phyloP scores from a whole-genome alignment of 208 protist species.

The Acanthamoeba sp. region DNA sequence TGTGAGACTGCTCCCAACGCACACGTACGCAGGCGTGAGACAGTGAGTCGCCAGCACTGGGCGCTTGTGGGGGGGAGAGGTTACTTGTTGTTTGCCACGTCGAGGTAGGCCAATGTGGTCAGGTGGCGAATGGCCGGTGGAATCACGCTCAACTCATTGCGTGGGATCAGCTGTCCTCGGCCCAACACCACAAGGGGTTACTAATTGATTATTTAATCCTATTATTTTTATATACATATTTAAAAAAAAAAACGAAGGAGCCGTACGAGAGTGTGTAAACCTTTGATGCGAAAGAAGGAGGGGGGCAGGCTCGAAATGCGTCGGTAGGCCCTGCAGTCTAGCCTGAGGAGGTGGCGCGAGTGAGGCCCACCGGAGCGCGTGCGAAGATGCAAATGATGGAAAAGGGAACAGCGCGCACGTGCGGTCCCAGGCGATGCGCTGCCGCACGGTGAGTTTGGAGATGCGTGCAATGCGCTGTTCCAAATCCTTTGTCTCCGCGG shows the following conservation, averaged over 20 bases:
- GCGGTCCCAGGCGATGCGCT: conserved; percentile 7
- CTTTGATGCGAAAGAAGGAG: conserved; percentile 12
- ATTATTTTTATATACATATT: neutral
- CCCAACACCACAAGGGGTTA: neutral
- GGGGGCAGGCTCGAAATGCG: neutral
- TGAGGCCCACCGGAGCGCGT: neutral
- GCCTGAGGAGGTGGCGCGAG: neutral
- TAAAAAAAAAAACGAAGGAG: neutral
- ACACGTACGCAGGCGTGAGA: no score
- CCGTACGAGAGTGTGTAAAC: conserved; percentile 3
- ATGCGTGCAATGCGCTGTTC: conserved; percentile 17
- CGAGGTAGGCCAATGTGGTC: conserved; percentile 3
- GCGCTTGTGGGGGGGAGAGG: neutral
- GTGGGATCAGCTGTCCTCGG: neutral
- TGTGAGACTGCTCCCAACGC: neutral
- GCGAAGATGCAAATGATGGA: neutral
- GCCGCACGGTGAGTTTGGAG: conserved; percentile 12
- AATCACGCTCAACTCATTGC: conserved; percentile 7
- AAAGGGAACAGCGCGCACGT: neutral
- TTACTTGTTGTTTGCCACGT: neutral
- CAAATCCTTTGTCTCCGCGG: neutral
- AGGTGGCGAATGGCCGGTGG: neutral
- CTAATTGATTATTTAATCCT: neutral
- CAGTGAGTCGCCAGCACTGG: neutral
- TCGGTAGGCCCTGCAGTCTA: neutral